These are phyloP conservation scores for Scenedesmus sp. DNA, from an alignment of 163 green algal species.

Conservation along the genomic window DNA sequence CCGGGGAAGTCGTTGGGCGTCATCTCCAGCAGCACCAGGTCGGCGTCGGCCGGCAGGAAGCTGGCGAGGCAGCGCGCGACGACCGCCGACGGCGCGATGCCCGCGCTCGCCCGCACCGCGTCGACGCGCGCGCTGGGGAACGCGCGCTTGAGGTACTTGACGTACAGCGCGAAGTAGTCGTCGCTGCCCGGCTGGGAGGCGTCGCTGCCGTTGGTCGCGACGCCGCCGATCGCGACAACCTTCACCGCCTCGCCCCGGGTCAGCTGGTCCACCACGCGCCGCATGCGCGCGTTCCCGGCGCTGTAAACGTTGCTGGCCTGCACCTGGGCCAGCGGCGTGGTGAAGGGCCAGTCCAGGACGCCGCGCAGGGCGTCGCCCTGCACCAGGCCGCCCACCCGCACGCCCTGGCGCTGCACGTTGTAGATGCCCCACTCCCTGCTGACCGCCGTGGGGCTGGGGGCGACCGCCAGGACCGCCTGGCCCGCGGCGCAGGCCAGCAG, in stretches of 20 bases:
- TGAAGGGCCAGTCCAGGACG: conserved; percentile 32
- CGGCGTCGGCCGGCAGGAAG: conserved; percentile 38
- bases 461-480: too few species aligned
- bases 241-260: conserved; percentile 10
- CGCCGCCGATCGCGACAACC: conserved; percentile 42
- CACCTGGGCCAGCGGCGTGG: conserved; percentile 25
- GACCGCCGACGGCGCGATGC: conserved; percentile 42
- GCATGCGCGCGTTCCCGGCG: conserved; percentile 32
- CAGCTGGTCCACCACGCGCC: conserved; percentile 36
- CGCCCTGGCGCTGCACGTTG: neutral
- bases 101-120: conserved; percentile 13
- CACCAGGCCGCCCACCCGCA: neutral
- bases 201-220: conserved; percentile 45
- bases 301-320: conserved; percentile 29
- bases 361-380: neutral
- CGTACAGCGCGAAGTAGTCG: conserved; percentile 43
- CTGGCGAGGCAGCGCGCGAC: conserved; percentile 31
- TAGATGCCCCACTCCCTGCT: conserved; percentile 5
- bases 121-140: conserved; percentile 25
- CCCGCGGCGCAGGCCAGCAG: too few species aligned
- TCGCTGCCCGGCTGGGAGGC: conserved; percentile 4
- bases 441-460: neutral
- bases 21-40: conserved; percentile 49
- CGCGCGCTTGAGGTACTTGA: conserved; percentile 30
- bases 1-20: conserved; percentile 9